phyloP scores from a whole-genome alignment of 805 yeast genomes.

The Kazachstania psychrophila region DNA sequence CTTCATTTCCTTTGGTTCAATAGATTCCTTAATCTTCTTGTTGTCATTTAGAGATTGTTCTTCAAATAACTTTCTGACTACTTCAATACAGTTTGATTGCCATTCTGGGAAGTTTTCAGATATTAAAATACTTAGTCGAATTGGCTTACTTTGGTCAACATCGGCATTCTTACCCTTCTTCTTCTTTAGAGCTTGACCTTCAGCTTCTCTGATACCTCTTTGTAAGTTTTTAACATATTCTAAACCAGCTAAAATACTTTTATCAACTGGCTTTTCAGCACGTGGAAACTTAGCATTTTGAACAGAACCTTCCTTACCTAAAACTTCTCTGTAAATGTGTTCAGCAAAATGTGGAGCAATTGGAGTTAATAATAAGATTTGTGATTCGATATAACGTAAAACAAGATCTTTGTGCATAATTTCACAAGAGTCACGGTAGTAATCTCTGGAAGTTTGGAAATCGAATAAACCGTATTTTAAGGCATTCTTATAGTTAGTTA shows the following conservation, averaged over 20 bases:
- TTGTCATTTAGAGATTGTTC: slow-evolving; percentile 54
- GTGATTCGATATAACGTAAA: slow-evolving; percentile 73
- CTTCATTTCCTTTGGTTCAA: slow-evolving; percentile 81
- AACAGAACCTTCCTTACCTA: slow-evolving; percentile 55
- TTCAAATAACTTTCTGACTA: slow-evolving; percentile 71
- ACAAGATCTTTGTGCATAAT: slow-evolving; percentile 80
- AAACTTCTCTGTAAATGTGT: slow-evolving; percentile 73
- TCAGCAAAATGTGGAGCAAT: slow-evolving; percentile 95
- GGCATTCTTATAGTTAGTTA: slow-evolving; percentile 78
- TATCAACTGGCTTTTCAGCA: slow-evolving; percentile 56
- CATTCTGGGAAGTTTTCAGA: slow-evolving; percentile 87
- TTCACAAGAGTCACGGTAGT: slow-evolving; percentile 70
- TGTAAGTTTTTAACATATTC: slow-evolving; percentile 70
- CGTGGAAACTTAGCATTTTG: slow-evolving; percentile 77
- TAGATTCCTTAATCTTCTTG: slow-evolving; percentile 51
- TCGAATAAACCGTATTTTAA: slow-evolving; percentile 88
- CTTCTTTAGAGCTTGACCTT: slow-evolving; percentile 73
- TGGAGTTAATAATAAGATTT: slow-evolving; percentile 78
- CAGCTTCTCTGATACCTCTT: slow-evolving; percentile 86
- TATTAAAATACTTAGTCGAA: slow-evolving; percentile 60
- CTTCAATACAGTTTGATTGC: slow-evolving; percentile 72
- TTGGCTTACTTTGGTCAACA: slow-evolving; percentile 66
- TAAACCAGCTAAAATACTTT: slow-evolving; percentile 54
- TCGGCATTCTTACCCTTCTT: slow-evolving; percentile 79
- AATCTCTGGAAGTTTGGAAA: slow-evolving; percentile 91